Base-by-base conservation (phyloP, 495 filamentous ascomycete genomes). In the Daldinia loculata region DNA sequence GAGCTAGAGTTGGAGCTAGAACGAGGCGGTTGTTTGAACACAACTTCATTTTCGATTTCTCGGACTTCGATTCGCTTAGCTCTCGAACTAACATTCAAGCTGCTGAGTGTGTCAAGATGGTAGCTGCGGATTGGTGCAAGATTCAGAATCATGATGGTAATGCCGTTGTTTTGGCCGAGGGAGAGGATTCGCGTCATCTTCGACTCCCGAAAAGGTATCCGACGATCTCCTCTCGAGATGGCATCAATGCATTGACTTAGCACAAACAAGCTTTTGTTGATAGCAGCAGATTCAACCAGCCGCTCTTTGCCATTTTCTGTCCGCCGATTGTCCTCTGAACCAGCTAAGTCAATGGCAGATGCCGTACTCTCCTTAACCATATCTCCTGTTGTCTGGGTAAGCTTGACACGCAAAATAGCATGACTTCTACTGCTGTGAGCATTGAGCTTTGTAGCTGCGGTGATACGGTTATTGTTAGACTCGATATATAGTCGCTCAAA, bases 181-280 rank as follows among this genome's bases (percentile, higher is more conserved):
- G 91, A 94, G 30, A 99, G 78, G 34, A 99, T 98, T 38, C 95
- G 86, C 4, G 95, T 99, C 95, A 98, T 98, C 83, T 98, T 99
- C 26, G 90, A 93, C 77, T 99, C 95, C 60, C 94, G 87, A 76
- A 96, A 98, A 0, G 95, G 95, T 66, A 98, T 95, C 24, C 95
- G 88, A 57, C 87, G 86, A 72, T 87, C 85, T 19, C 86, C 86
- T 41, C 84, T 80, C 8, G 82, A 84, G 70, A 99, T 99, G 14
- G 95, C 95, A 80, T 99, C 95, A 50, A 98, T 93, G 74, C 95
- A 99, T 77, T 98, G 94, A 24, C 93, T 93, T 30, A 99, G 82
- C 32, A 97, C 94, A 72, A 99, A 99, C 11, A 99, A 84, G 68
- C 91, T 94, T 82, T 98, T 99, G 84, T 99, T 99, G 83, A 99